phyloP scores from a whole-genome alignment of 805 yeast species.

The Teunomyces panamensis region DNA sequence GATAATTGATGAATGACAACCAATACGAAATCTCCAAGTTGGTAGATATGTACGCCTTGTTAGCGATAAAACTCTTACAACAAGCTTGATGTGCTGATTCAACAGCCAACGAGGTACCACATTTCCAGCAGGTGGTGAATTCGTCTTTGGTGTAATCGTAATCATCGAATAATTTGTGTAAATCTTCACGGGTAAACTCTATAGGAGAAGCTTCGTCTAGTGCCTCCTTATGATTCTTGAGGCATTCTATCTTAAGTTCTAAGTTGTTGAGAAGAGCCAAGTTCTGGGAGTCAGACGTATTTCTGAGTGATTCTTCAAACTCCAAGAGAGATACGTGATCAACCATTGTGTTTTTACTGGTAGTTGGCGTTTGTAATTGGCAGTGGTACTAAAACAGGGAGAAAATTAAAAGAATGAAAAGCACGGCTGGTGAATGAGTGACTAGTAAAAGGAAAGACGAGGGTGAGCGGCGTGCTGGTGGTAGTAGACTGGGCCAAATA shows the following conservation, averaged over 20 bases:
- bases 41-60: constrained; percentile 14
- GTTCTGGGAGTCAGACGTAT: constrained; percentile 14
- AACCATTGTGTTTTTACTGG: constrained; percentile 7
- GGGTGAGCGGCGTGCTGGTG: constrained; percentile 1
- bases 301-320: constrained; percentile 32
- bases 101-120: constrained; percentile 22
- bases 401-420: constrained; percentile 3
- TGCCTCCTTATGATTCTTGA: constrained; percentile 9
- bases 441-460: not conserved
- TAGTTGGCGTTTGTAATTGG: not conserved
- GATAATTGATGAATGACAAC: constrained; percentile 43
- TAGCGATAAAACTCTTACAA: constrained; percentile 21
- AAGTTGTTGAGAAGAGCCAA: constrained; percentile 21
- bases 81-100: constrained; percentile 16
- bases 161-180: constrained; percentile 12
- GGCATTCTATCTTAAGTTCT: constrained; percentile 25
- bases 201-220: constrained; percentile 7
- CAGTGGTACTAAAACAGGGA: not conserved
- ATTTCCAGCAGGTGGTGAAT: constrained; percentile 30
- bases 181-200: constrained; percentile 14
- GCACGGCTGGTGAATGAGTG: not conserved
- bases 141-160: constrained; percentile 28
- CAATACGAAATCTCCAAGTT: constrained; percentile 40
- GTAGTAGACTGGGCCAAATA: not conserved
- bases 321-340: constrained; percentile 30